Evolutionary conservation across 1,284 basidiomycete genomes (phyloP).

Genomic region (Fomes fomentarius): DNA sequence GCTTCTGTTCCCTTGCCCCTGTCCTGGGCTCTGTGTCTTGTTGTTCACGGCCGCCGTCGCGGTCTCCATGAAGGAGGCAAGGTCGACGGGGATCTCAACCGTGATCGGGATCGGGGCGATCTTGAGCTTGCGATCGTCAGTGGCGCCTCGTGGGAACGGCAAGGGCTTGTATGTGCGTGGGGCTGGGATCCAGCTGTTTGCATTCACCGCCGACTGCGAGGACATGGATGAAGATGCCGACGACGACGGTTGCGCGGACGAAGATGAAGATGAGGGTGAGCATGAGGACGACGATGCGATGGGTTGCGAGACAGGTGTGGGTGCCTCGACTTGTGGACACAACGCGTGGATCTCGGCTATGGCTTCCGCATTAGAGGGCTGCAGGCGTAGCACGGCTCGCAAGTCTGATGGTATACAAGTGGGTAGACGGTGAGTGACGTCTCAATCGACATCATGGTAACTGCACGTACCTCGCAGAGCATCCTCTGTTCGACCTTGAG

Average conservation of each 20-base stretch:
- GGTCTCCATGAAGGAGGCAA: conserved; percentile 13
- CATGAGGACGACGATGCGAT: conserved; percentile 22
- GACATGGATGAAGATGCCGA: conserved; percentile 25
- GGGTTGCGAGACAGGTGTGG: conserved; percentile 4
- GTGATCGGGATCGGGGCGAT: conserved; percentile 48
- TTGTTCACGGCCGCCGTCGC: not conserved
- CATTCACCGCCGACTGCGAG: no score
- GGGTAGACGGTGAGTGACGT: not conserved
- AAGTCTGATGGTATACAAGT: conserved; percentile 46
- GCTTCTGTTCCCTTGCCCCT: conserved; percentile 29
- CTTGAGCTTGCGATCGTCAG: conserved; percentile 56
- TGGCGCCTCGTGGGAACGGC: conserved; percentile 50
- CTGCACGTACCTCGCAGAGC: conserved; percentile 54
- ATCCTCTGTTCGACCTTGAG: conserved; percentile 59
- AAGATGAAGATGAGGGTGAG: conserved; percentile 23
- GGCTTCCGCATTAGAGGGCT: conserved; percentile 63
- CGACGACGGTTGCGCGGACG: conserved; percentile 29
- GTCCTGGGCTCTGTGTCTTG: conserved; percentile 22
- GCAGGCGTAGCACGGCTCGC: conserved; percentile 57
- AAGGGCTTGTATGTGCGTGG: conserved; percentile 45
- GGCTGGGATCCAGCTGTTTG: conserved; percentile 28
- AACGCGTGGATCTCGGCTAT: conserved; percentile 52
- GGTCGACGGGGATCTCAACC: conserved; percentile 41
- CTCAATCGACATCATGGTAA: not conserved
- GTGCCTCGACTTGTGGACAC: conserved; percentile 34